Evolutionary conservation across 2,329 filamentous ascomycete genomes (phyloP), one percentile per base, ranked within the genome.

Genomic region (Fonsecaea pugnacius): DNA sequence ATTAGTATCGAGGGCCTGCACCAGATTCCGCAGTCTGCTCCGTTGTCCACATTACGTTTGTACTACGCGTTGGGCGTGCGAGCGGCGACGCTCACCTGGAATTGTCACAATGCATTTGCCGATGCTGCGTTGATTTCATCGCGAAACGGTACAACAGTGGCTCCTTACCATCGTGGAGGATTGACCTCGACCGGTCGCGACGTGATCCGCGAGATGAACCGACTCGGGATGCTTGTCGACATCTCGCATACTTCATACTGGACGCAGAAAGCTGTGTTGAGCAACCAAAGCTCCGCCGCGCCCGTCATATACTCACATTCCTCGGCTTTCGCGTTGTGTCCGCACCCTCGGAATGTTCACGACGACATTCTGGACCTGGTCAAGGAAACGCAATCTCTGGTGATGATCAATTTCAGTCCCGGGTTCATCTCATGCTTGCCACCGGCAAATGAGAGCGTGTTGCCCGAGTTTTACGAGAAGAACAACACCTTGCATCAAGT

Each of bases 171-270:
- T 43, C 77, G 76, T 81, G 85, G 64, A 76, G 94, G 94, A 1
- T 82, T 98, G 1, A 94, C 89, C 64, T 80, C 83, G 0, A 83
- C 83, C 1, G 94, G 94, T 4, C 84, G 85, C 58, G 75, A 82
- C 12, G 78, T 97, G 0, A 82, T 98, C 51, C 82, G 82, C 38
- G 94, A 98, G 80, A 97, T 98, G 93, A 98, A 97, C 75, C 86
- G 94, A 2, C 81, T 97, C 1, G 94, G 94, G 30, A 92, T 97
- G 88, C 87, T 97, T n/a, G 90, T 98, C 46, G 94, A 97, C 74
- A 82, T 97, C 38, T 85, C 90, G 6, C 94, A 97, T 75, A 87
- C 88, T 27, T 84, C 89, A 71, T 84, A 86, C 62, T 89, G 94
- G 65, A 96, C 93, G 0, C 95, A 96, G 91, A 79, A 87, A 6